Evolutionary conservation across 306 rosid species (phyloP).

Genomic region (Lupinus albus): DNA sequence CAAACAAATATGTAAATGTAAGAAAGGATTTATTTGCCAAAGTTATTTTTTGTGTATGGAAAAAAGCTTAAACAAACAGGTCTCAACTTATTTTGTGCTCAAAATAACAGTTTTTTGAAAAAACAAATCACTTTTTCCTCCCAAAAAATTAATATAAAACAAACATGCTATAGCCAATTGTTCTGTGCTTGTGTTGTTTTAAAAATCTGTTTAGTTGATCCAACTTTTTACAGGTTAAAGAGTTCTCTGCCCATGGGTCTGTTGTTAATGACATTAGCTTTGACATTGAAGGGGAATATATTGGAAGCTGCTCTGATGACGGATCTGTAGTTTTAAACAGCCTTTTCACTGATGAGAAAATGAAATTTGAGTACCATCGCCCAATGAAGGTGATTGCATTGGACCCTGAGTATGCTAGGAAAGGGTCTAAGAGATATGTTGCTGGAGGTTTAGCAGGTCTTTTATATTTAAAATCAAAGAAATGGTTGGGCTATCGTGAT

Average conservation of each 20-base stretch:
- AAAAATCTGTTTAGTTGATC: constrained; percentile 36
- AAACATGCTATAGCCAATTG: constrained; percentile 24
- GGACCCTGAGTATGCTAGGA: constrained; percentile 84
- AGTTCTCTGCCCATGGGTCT: constrained; percentile 77
- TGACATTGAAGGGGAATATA: constrained; percentile 84
- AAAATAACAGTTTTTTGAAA: not conserved
- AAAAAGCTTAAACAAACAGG: too few relatives aligned
- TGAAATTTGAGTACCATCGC: constrained; percentile 91
- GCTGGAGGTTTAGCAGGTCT: constrained; percentile 98
- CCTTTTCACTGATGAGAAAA: constrained; percentile 78
- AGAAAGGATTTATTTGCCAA: too few relatives aligned
- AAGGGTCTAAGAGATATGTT: constrained; percentile 80
- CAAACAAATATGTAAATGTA: too few relatives aligned
- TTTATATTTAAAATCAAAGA: constrained; percentile 78
- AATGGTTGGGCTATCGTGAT: constrained; percentile 91
- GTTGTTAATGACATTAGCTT: constrained; percentile 91
- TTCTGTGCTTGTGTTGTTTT: constrained; percentile 34
- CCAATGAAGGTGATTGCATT: constrained; percentile 78
- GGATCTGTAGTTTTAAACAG: constrained; percentile 84
- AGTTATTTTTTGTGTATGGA: too few relatives aligned
- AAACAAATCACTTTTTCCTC: not conserved
- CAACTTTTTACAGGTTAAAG: constrained; percentile 73
- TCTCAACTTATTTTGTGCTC: not conserved
- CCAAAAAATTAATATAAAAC: not conserved
- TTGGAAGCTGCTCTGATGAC: constrained; percentile 97